Percentiles rank a stretch among this genome's conserved stretches.
Conservation (phyloP, 768 basidiomycete genomes). For the Nevesoporus exiguus region DNA sequence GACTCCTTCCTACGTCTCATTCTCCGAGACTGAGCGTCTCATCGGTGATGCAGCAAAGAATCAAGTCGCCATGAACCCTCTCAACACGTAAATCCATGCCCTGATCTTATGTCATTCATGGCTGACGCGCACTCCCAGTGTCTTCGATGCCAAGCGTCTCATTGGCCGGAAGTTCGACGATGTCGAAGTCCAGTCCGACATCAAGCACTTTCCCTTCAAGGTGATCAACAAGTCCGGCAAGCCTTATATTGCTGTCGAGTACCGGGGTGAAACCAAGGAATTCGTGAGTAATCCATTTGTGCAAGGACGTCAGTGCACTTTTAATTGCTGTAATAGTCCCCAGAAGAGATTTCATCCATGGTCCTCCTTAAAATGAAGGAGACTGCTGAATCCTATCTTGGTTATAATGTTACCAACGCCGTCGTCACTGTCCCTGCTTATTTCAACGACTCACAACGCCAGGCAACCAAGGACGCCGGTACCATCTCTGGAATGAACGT, state of each 20-base stretch:
- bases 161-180: slow-evolving; percentile 92
- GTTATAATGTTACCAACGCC: slow-evolving; percentile 78
- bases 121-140: slow-evolving; percentile 42
- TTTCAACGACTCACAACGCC: slow-evolving; percentile 99
- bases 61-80: slow-evolving; percentile 97
- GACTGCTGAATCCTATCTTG: slow-evolving; percentile 94
- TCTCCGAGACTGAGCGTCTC: slow-evolving; percentile 92
- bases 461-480: slow-evolving; percentile 98
- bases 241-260: slow-evolving; percentile 84
- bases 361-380: slow-evolving; percentile 98
- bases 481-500: slow-evolving; percentile 92
- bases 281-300: slow-evolving; percentile 56
- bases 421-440: slow-evolving; percentile 97
- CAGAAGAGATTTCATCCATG: slow-evolving; percentile 98
- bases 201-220: slow-evolving; percentile 94
- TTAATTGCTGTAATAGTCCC: slow-evolving; percentile 53
- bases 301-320: slow-evolving; percentile 1
- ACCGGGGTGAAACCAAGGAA: slow-evolving; percentile 91
- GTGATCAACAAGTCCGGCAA: slow-evolving; percentile 85
- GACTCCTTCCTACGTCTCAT: slow-evolving; percentile 93
- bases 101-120: not conserved
- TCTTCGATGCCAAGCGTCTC: slow-evolving; percentile 97
- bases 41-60: slow-evolving; percentile 99
- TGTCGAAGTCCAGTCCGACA: slow-evolving; percentile 75
- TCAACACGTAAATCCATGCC: slow-evolving; percentile 60